Evolutionary conservation across 2,329 filamentous ascomycete genomes (phyloP), one percentile per base, ranked within the genome.

Genomic region (Trematosphaeria pertusa): DNA sequence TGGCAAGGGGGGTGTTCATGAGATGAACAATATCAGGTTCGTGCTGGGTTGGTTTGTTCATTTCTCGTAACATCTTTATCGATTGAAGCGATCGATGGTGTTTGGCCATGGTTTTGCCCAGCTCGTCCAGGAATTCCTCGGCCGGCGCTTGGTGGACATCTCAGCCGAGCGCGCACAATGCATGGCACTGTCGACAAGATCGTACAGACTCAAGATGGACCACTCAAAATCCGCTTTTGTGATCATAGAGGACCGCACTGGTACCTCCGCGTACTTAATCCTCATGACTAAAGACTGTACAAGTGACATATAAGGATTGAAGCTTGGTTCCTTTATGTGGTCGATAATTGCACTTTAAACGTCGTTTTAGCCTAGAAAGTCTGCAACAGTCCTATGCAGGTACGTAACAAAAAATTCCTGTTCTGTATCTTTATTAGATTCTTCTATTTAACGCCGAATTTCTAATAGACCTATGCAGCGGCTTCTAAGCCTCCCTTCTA

Each of bases 401-500:
- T 37, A 37, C 8, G 8, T 12, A 28, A 28, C 20, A 14, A 3
- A 10, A 38, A n/a, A 15, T 2, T 3, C 36, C 9, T 12, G 2
- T n/a, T n/a, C n/a, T n/a, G n/a, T n/a, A n/a, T n/a, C n/a, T n/a
- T n/a, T n/a, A n/a, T n/a, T n/a, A n/a, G n/a, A n/a, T n/a, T n/a
- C n/a, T n/a, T n/a, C n/a, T n/a, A n/a, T n/a, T n/a, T n/a, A n/a
- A n/a, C n/a, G n/a, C 7, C 10, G 14, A 24, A 40, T 10, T 15
- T 40, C 37, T 9, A 40, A 3, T 9, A 40, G 37, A 3, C 37
- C 37, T 19, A 26, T 26, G 15, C 37, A 40, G n/a, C 28, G 37
- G 31, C 37, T 40, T 14, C 37, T 40, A 22, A 40, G 19, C 31
- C 26, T 40, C 4, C 37, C 37, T 32, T 32, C 17, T 4, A 32